These are phyloP conservation scores for Alternaria angustiovoidea DNA, from an alignment of 2,329 filamentous ascomycete species.

Conservation along the genomic window DNA sequence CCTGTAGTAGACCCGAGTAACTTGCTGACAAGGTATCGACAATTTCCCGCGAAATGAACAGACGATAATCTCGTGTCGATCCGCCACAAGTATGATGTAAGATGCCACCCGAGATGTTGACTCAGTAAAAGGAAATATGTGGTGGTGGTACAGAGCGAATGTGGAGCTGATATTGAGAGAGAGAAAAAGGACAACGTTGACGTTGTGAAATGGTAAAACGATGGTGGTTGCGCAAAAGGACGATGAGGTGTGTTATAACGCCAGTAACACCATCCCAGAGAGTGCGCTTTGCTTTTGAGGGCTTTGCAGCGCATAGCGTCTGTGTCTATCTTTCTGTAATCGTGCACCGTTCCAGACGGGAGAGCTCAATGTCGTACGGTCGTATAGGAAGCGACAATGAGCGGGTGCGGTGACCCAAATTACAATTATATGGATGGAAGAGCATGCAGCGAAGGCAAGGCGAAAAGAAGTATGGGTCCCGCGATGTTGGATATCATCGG, in stretches of 20 bases:
- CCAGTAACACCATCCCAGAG: conserved; percentile 41
- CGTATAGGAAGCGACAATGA: conserved; percentile 44
- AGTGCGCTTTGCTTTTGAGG: conserved; percentile 37
- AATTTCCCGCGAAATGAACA: conserved; percentile 26
- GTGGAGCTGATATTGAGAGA: conserved; percentile 26
- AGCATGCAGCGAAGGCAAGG: conserved; percentile 37
- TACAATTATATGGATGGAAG: conserved; percentile 44
- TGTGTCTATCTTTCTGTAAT: conserved; percentile 35
- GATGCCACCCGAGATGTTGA: conserved; percentile 37
- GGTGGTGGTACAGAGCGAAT: conserved; percentile 33
- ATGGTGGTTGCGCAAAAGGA: conserved; percentile 31
- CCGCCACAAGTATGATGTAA: conserved; percentile 28
- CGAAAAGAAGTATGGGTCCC: conserved; percentile 23
- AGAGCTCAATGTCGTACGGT: conserved; percentile 44
- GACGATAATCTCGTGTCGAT: conserved; percentile 18
- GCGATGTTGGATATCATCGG: conserved; percentile 35
- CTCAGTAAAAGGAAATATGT: conserved; percentile 29
- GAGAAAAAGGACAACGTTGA: conserved; percentile 22
- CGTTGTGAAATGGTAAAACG: conserved; percentile 33
- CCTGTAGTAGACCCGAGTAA: conserved; percentile 10
- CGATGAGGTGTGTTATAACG: conserved; percentile 28
- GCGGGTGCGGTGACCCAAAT: conserved; percentile 39
- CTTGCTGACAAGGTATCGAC: conserved; percentile 14
- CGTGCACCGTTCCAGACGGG: conserved; percentile 51
- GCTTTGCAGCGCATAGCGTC: conserved; percentile 29